Base-by-base conservation (phyloP, 371 early-diverging fungal species). In the Zychaea mexicana region DNA sequence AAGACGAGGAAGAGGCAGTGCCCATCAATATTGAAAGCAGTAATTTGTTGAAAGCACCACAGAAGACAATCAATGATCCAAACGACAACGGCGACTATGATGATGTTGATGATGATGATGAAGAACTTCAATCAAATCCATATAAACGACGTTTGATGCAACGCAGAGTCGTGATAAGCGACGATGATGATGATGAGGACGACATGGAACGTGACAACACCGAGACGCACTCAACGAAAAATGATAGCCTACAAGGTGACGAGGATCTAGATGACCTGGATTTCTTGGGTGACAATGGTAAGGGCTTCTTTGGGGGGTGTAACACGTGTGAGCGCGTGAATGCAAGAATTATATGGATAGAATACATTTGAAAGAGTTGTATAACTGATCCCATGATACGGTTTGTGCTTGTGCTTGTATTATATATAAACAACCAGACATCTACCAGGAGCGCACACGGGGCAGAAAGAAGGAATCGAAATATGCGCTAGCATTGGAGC, bases 251-350 rank as follows among this genome's bases (percentile, higher is more conserved):
- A 42, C 42, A 42, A 42, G 60, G 62, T 33, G 67, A 67, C 32
- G 52, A 62, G 58, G 67, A 67, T 30, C 62, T 67, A n/a, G n/a
- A 67, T 33, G 67, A 67, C 32, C 57, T 67, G 58, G 67, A 67
- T 30, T 67, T 67, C 21, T 38, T 67, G 17, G 54, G 57, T 19
- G 63, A 62, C 36, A 67, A 67, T 33, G 67, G 67, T 62, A 59
- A 57, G 7, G 42, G 42, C 4, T 4, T 3, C 5, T 12, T 42
- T 42, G 42, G 24, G 3, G 22, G 13, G 10, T 26, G 3, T 24
- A 24, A 49, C 49, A 49, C 49, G 49, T 49, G 26, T 49, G 49
- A 49, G 49, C 49, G 49, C 49, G 49, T 49, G 49, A 49, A 21
- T 46, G 15, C 0, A 42, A 33, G 8, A 38, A 19, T 10, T 0